These are phyloP conservation scores for Harringtonia aguacate DNA, from an alignment of 2,329 filamentous ascomycete species.

Conservation along the genomic window DNA sequence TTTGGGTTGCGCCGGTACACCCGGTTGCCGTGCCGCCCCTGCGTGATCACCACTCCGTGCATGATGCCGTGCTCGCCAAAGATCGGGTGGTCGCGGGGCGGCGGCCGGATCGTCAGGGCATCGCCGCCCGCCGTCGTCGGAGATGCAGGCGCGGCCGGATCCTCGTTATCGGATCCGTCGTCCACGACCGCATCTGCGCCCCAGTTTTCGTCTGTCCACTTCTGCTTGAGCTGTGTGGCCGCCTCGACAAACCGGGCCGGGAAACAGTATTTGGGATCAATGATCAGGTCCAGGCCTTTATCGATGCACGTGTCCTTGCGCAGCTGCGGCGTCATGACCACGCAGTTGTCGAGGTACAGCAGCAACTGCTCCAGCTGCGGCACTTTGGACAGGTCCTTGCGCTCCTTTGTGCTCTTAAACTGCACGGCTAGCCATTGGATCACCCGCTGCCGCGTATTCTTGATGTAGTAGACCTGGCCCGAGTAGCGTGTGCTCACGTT, in stretches of 20 bases:
- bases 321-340: conserved; percentile 4
- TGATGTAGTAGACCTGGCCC: background rate
- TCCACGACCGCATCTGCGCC: background rate
- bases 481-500: background rate
- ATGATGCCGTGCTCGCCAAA: conserved; percentile 20
- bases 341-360: conserved; percentile 1
- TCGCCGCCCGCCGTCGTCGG: background rate
- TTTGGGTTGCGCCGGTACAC: conserved; percentile 13
- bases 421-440: conserved; percentile 2
- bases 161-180: background rate
- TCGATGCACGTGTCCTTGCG: background rate
- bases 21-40: background rate
- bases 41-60: conserved; percentile 15
- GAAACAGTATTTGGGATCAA: background rate
- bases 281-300: background rate
- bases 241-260: background rate
- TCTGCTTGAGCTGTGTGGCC: background rate
- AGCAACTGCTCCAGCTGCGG: conserved; percentile 3
- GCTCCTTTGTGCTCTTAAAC: background rate
- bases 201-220: conserved; percentile 7
- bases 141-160: background rate
- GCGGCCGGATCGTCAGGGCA: background rate
- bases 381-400: background rate
- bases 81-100: conserved; percentile 15
- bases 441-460: background rate